Evolutionary conservation across 441 rosid genomes (phyloP).

Genomic region (Codiaeum variegatum): DNA sequence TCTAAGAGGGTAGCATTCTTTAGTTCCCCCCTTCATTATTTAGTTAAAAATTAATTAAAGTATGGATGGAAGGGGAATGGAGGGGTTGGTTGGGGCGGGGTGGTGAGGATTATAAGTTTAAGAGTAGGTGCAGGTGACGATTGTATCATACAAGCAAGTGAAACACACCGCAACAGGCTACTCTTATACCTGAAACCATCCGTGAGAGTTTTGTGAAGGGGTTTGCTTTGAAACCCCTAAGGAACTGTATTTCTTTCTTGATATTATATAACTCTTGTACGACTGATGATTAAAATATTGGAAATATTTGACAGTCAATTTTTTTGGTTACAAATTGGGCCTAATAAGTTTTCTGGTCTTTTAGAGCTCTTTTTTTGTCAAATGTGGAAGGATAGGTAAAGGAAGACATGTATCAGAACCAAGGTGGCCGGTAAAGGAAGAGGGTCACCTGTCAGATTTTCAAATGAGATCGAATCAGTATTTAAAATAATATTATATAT

Average conservation of each 20-base stretch:
- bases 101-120: constrained; percentile 7
- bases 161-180: constrained; percentile 16
- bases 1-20: constrained; percentile 37
- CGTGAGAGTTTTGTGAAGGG: constrained; percentile 20
- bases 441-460: too few species aligned
- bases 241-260: constrained; percentile 22
- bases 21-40: constrained; percentile 29
- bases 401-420: too few species aligned
- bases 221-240: constrained; percentile 17
- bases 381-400: too few species aligned
- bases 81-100: too few species aligned
- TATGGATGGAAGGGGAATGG: constrained; percentile 18
- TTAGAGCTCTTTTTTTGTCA: too few species aligned
- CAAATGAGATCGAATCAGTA: too few species aligned
- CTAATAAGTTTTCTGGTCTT: not conserved
- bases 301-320: constrained; percentile 17
- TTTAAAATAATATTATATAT: too few species aligned
- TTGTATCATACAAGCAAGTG: constrained; percentile 37
- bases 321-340: constrained; percentile 4
- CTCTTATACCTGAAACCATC: constrained; percentile 23
- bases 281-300: constrained; percentile 22
- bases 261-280: constrained; percentile 19
- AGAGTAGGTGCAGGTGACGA: constrained; percentile 29
- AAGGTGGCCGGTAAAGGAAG: too few species aligned
- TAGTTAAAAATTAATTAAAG: constrained; percentile 25